phyloP scores from a whole-genome alignment of 2,329 filamentous ascomycete genomes.

The Myriangium duriaei region DNA sequence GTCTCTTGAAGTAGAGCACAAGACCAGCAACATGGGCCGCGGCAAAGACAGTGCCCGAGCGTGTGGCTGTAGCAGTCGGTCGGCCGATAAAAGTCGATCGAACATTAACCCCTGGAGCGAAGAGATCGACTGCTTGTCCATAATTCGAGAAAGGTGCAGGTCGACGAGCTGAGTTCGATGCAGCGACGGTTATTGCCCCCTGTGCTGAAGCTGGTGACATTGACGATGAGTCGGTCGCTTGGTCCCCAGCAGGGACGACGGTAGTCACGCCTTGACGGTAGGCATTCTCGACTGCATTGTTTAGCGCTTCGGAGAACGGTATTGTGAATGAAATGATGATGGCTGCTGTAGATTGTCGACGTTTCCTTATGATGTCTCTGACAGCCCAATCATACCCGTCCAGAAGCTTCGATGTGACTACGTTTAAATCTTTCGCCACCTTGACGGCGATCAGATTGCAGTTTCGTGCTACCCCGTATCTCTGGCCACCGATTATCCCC shows the following conservation, averaged over 20 bases:
- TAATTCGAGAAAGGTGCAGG: conserved; percentile 29
- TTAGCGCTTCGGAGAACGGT: conserved; percentile 33
- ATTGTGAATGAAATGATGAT: conserved; percentile 46
- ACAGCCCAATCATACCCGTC: conserved; percentile 45
- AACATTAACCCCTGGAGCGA: conserved; percentile 25
- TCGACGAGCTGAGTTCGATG: conserved; percentile 18
- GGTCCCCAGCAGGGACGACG: conserved; percentile 46
- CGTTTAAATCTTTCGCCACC: conserved; percentile 32
- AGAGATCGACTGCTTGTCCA: conserved; percentile 27
- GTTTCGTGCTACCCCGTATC: conserved; percentile 51
- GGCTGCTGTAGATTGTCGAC: conserved; percentile 30
- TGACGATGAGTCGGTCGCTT: conserved; percentile 19
- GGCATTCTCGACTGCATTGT: conserved; percentile 37
- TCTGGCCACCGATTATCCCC: conserved; percentile 48
- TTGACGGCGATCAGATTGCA: conserved; percentile 46
- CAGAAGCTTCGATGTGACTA: conserved; percentile 43
- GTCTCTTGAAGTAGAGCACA: conserved; percentile 41
- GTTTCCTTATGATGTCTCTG: conserved; percentile 19
- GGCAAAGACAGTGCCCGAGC: conserved; percentile 52
- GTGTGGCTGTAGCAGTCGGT: conserved; percentile 31
- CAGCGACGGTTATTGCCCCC: conserved; percentile 25
- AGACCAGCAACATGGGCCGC: conserved; percentile 55
- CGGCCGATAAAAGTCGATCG: conserved; percentile 36
- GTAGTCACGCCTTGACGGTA: conserved; percentile 37
- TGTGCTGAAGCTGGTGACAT: conserved; percentile 25